Percentiles rank a stretch among this genome's conserved stretches.
These are phyloP conservation scores for Zygnema cylindricum DNA, from an alignment of 139 green algal genomes.

Conservation along the genomic window DNA sequence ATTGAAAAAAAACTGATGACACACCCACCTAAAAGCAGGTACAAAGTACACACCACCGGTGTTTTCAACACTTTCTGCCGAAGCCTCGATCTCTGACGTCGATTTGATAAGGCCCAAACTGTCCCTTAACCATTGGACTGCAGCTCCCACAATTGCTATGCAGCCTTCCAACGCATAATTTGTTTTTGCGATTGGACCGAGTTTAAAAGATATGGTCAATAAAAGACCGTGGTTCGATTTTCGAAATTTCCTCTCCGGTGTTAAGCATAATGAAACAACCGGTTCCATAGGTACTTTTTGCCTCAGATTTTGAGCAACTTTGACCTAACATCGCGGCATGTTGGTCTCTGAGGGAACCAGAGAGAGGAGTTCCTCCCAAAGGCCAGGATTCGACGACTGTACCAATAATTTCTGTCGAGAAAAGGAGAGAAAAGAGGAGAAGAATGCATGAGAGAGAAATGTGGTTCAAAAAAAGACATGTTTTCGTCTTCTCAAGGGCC, in stretches of 20 bases:
- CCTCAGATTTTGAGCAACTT: constrained; percentile 70
- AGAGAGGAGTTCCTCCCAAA: constrained; percentile 80
- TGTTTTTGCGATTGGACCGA: constrained; percentile 57
- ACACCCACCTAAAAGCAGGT: constrained; percentile 82
- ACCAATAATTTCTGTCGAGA: constrained; percentile 39
- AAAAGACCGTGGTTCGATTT: constrained; percentile 87
- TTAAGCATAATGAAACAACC: constrained; percentile 97
- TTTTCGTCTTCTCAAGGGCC: too few species aligned
- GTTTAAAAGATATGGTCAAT: constrained; percentile 86
- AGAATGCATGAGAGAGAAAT: too few species aligned
- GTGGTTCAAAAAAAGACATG: too few species aligned
- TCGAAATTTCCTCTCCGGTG: constrained; percentile 78
- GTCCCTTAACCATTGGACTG: constrained; percentile 71
- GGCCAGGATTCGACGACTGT: constrained; percentile 43
- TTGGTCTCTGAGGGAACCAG: constrained; percentile 94
- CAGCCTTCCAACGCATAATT: constrained; percentile 87
- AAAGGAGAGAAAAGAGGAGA: too few species aligned
- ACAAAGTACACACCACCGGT: constrained; percentile 93
- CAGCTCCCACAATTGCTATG: constrained; percentile 60
- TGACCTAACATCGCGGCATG: constrained; percentile 92
- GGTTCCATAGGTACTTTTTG: constrained; percentile 98
- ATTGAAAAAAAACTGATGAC: too few species aligned
- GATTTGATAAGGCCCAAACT: constrained; percentile 79
- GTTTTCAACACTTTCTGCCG: constrained; percentile 66
- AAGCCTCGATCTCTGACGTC: constrained; percentile 69